Conservation (phyloP, 1,284 basidiomycete genomes). For the Tranzscheliella williamsii region DNA sequence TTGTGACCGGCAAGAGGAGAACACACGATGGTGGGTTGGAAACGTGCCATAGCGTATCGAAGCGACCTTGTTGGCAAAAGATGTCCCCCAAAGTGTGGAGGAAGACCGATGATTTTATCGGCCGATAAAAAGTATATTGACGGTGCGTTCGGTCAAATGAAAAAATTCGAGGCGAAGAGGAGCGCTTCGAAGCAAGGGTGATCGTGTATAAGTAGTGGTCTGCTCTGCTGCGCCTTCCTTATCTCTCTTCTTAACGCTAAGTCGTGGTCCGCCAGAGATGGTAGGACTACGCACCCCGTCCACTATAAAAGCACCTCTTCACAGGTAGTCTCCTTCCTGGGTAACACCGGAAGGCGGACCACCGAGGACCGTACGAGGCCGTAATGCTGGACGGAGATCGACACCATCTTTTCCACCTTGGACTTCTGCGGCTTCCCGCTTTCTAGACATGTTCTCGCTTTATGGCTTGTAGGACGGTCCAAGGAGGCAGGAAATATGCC, state of each 20-base stretch:
- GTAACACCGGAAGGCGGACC: constrained; percentile 4
- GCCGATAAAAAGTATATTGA: no score
- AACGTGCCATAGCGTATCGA: no score
- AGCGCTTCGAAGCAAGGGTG: no score
- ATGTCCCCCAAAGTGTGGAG: no score
- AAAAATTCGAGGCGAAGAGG: no score
- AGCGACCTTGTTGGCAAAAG: no score
- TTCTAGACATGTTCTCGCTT: neutral
- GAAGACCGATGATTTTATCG: no score
- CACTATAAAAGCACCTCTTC: constrained; percentile 50
- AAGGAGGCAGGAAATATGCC: neutral
- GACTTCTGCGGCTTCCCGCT: constrained; percentile 2
- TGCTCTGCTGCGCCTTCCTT: constrained; percentile 3
- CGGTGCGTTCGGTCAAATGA: no score
- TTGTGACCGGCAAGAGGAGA: no score
- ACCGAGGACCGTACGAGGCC: constrained; percentile 49
- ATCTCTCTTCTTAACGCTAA: constrained; percentile 37
- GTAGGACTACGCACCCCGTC: constrained; percentile 38
- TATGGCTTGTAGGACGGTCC: constrained; percentile 5
- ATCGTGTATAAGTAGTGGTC: no score
- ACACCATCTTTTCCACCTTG: constrained; percentile 13
- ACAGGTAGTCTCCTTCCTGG: constrained; percentile 9
- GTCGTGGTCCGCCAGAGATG: constrained; percentile 13
- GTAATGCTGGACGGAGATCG: constrained; percentile 45
- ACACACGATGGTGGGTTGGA: no score